Conservation (phyloP, 1,139 yeast species). For the Saccharomycopsis crataegensis region DNA sequence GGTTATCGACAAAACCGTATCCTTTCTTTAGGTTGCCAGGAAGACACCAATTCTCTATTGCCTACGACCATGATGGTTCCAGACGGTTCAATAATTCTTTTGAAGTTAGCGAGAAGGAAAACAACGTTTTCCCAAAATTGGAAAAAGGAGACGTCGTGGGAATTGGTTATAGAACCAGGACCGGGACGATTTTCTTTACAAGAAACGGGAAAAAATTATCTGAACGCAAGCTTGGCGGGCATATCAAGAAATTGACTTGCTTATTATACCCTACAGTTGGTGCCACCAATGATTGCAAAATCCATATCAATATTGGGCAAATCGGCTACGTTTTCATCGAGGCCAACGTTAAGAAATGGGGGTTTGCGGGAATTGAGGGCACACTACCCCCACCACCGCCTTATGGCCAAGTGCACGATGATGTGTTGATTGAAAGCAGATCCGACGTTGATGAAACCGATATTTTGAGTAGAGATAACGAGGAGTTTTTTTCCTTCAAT, state of each 20-base stretch:
- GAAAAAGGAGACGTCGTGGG: slow-evolving; percentile 83
- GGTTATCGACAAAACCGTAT: slow-evolving; percentile 82
- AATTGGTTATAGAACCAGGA: slow-evolving; percentile 64
- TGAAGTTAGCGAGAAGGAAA: slow-evolving; percentile 46
- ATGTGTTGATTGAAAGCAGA: slow-evolving; percentile 10
- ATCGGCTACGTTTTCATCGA: slow-evolving; percentile 83
- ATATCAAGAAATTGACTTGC: slow-evolving; percentile 55
- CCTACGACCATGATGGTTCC: slow-evolving; percentile 81
- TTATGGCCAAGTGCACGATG: slow-evolving; percentile 28
- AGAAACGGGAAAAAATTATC: slow-evolving; percentile 74
- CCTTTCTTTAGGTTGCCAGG: slow-evolving; percentile 91
- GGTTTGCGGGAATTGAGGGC: slow-evolving; percentile 74
- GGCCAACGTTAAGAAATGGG: slow-evolving; percentile 87
- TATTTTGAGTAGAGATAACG: slow-evolving; percentile 2
- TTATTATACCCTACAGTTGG: slow-evolving; percentile 74
- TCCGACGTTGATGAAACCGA: slow-evolving; percentile 15
- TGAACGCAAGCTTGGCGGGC: slow-evolving; percentile 60
- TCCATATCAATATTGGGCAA: slow-evolving; percentile 77
- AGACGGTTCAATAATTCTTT: slow-evolving; percentile 80
- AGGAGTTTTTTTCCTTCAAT: slow-evolving; percentile 2
- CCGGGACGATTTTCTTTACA: slow-evolving; percentile 75
- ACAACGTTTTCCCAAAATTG: slow-evolving; percentile 56
- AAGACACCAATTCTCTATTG: slow-evolving; percentile 67
- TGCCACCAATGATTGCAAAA: slow-evolving; percentile 44
- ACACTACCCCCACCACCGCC: slow-evolving; percentile 72